Evolutionary conservation across 129 eudicot species (phyloP).

Genomic region (Pseudognaphalium luteoalbum): DNA sequence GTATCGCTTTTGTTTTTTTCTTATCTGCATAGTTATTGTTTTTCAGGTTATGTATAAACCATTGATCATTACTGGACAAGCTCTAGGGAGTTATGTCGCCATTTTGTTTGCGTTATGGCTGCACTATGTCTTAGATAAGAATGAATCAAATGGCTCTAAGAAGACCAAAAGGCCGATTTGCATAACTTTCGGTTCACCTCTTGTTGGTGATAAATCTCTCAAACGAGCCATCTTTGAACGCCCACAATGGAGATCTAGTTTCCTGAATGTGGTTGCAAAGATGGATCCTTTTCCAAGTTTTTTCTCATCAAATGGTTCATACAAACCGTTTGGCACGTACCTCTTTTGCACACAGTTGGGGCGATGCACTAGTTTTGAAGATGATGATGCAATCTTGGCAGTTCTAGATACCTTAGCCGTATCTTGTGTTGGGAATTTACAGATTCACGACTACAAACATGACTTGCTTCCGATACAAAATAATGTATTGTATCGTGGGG

Average conservation of each 20-base stretch:
- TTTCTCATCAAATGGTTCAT: constrained; percentile 22
- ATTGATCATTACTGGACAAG: constrained; percentile 46
- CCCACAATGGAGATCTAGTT: constrained; percentile 49
- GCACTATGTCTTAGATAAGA: constrained; percentile 29
- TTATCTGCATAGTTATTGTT: not conserved
- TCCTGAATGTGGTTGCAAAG: constrained; percentile 44
- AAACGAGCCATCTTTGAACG: constrained; percentile 50
- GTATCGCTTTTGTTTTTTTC: not conserved
- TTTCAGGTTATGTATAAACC: constrained; percentile 26
- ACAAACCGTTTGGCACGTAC: constrained; percentile 54
- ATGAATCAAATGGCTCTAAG: constrained; percentile 19
- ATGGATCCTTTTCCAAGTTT: constrained; percentile 40
- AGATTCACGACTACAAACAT: constrained; percentile 34
- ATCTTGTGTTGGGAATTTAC: not conserved
- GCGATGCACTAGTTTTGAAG: constrained; percentile 40
- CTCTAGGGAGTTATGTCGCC: constrained; percentile 48
- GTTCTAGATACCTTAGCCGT: constrained; percentile 28
- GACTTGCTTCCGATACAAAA: constrained; percentile 28
- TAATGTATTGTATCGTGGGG: constrained; percentile 37
- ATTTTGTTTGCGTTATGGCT: constrained; percentile 48
- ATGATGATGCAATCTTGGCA: constrained; percentile 35
- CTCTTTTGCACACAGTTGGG: constrained; percentile 47
- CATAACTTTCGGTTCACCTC: constrained; percentile 62
- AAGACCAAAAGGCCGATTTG: constrained; percentile 42
- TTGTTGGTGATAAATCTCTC: constrained; percentile 41